Evolutionary conservation across 257 asterid species (phyloP).

Genomic region (Salvia splendens): DNA sequence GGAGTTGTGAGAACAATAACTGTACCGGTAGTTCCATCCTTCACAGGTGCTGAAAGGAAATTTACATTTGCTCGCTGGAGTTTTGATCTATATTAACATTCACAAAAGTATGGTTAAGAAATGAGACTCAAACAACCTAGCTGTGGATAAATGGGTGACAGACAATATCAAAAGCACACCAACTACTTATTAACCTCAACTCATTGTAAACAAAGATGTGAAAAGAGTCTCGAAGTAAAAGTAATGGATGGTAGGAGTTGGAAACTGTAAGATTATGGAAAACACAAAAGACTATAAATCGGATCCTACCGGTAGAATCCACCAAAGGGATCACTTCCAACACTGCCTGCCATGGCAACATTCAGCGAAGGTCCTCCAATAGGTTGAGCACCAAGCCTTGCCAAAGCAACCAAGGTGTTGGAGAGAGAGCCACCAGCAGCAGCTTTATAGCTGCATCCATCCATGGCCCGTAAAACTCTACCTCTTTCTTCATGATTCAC

Average conservation of each 20-base stretch:
- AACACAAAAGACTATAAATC: background rate
- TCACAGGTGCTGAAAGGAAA: constrained; percentile 82
- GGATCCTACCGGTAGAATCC: constrained; percentile 84
- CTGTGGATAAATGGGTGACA: background rate
- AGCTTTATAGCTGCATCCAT: constrained; percentile 95
- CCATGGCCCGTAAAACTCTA: constrained; percentile 87
- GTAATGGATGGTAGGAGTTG: constrained; percentile 27
- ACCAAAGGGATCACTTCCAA: constrained; percentile 95
- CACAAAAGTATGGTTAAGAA: constrained; percentile 8
- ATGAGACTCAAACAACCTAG: constrained; percentile 20
- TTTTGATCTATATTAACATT: constrained; percentile 61
- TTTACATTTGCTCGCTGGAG: constrained; percentile 87
- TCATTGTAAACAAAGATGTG: background rate
- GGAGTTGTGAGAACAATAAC: constrained; percentile 93
- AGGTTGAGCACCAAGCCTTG: constrained; percentile 84
- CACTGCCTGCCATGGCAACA: constrained; percentile 93
- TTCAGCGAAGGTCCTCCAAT: constrained; percentile 70
- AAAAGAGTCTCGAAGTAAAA: constrained; percentile 42
- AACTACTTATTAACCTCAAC: background rate
- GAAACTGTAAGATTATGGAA: background rate
- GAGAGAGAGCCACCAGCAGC: constrained; percentile 99
- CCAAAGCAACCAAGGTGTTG: constrained; percentile 90
- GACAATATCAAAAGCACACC: constrained; percentile 13
- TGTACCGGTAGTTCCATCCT: constrained; percentile 94
- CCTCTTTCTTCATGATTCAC: constrained; percentile 97